phyloP scores from a whole-genome alignment of 2,329 filamentous ascomycete species.

The Colletotrichum lupini region DNA sequence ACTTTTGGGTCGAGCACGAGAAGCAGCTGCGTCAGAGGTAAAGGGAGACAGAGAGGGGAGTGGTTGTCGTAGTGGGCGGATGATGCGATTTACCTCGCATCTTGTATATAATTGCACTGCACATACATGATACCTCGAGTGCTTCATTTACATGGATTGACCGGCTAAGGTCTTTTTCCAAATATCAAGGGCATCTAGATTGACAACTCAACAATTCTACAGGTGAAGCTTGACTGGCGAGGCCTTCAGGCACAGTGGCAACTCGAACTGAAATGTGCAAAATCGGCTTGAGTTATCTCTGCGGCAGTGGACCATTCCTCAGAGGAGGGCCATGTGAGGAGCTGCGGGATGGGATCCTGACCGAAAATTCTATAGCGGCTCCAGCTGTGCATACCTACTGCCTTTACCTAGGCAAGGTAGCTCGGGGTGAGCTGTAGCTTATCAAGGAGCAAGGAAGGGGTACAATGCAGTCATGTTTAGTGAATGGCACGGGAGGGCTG shows the following conservation, averaged over 20 bases:
- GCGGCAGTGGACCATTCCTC: not conserved
- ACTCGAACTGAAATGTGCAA: not conserved
- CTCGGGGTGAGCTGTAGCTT: not conserved
- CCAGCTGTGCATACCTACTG: not conserved
- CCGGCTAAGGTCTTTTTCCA: not conserved
- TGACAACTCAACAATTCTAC: not conserved
- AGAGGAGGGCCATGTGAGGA: not conserved
- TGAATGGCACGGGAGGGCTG: conserved; percentile 3
- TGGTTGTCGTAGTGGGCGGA: not conserved
- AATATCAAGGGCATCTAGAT: not conserved
- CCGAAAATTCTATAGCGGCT: not conserved
- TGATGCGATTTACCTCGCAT: not conserved
- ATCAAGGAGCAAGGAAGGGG: not conserved
- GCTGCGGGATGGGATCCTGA: not conserved
- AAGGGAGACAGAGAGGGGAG: conserved; percentile 16
- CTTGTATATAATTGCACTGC: conserved; percentile 17
- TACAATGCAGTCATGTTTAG: not conserved
- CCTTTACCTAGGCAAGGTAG: too few relatives aligned
- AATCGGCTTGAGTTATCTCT: not conserved
- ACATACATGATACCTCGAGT: conserved; percentile 25
- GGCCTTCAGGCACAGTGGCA: not conserved
- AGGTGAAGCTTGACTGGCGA: not conserved
- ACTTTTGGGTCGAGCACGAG: conserved; percentile 88
- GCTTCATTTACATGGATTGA: not conserved
- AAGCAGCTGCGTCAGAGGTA: conserved; percentile 75